phyloP scores from a whole-genome alignment of 768 basidiomycete species.

The Leccinum imitatum region DNA sequence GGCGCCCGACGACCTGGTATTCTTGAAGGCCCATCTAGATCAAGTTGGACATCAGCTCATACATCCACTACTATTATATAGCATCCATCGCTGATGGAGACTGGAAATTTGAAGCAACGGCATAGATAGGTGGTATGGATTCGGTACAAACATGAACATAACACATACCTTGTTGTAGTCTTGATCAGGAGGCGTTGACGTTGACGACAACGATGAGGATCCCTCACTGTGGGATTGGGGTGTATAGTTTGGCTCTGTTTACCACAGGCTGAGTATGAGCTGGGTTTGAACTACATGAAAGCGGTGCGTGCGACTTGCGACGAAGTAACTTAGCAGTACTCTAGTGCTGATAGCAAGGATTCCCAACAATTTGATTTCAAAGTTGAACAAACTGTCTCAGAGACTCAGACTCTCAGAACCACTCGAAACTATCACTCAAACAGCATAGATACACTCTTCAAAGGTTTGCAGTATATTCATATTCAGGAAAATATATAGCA shows the following conservation, averaged over 20 bases:
- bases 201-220: slow-evolving; percentile 27
- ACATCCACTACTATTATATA: slow-evolving; percentile 15
- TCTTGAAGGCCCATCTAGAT: slow-evolving; percentile 77
- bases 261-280: slow-evolving; percentile 12
- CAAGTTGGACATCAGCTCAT: slow-evolving; percentile 13
- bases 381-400: neutral
- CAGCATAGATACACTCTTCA: neutral
- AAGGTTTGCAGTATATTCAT: neutral
- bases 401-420: neutral
- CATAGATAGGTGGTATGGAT: neutral
- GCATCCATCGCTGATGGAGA: slow-evolving; percentile 34
- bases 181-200: slow-evolving; percentile 29
- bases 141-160: neutral
- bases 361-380: neutral
- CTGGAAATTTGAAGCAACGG: neutral
- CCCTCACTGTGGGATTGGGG: slow-evolving; percentile 3
- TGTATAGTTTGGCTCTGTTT: slow-evolving; percentile 32
- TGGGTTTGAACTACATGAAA: neutral
- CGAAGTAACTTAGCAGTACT: neutral
- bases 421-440: neutral
- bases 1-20: slow-evolving; percentile 97
- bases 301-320: too few relatives aligned
- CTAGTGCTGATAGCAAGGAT: neutral
- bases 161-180: slow-evolving; percentile 31
- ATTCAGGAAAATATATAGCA: slow-evolving; percentile 20